Evolutionary conservation across 2,329 filamentous ascomycete species (phyloP), one percentile per base, ranked within the genome.

Genomic region (Cercospora brassicicola): DNA sequence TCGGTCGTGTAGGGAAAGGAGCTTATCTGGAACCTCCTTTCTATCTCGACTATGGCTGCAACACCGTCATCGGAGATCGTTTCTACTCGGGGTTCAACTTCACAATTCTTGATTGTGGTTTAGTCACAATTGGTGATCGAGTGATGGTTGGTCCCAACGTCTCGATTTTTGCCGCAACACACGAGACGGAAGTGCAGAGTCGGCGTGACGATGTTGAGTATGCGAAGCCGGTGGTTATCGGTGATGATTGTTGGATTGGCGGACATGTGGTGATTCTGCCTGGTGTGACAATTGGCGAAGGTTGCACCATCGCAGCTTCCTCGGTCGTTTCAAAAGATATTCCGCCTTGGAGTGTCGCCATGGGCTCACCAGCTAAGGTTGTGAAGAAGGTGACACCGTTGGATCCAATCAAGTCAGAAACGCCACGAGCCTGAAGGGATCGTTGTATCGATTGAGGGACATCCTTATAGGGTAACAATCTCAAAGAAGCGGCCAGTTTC

Each of bases 11-110:
- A 30, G 75, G 77, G 28, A 72, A 77, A 26, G 69, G 69, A 20
- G 82, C 80, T 26, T 85, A 85, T 69, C 84, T 90, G 39, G 88
- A 91, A 72, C 85, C 88, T 0, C 88, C 88, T 0, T 81, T 91
- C 65, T 82, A 81, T 45, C 82, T 90, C 36, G 89, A 91, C 75
- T 90, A 91, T 67, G 89, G 89, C 1, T 87, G 86, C 76, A 91
- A 91, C 73, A 85, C 90, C 70, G 82, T 80, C 5, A 81, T 90
- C 0, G 89, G 89, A 7, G 81, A 86, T 51, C 81, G 84, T n/a
- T 89, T 89, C 74, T 91, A 90, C 73, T 82, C 87, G 55, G 89
- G 88, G 72, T 88, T 87, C 76, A 85, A 85, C 59, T 68, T 84
- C 4, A 83, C 83, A 0, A 83, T 87, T 30, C 75, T 87, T 9